A percentile compares a stretch with the other conserved stretches of the same genome.
Conservation (phyloP, 495 filamentous ascomycete species). For the Hypomontagnella submonticulosa region DNA sequence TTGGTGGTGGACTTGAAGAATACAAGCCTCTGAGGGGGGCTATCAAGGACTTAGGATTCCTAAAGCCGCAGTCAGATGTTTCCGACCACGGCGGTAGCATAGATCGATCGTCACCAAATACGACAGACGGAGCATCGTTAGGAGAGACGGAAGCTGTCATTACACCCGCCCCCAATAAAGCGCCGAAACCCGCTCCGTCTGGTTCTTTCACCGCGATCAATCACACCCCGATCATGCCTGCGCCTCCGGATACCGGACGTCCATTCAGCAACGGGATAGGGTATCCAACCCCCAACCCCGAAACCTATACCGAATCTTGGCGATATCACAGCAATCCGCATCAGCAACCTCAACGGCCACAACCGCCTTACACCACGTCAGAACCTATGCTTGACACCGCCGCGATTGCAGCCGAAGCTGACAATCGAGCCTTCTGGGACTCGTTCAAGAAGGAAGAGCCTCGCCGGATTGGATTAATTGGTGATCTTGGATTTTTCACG, state of each 20-base stretch:
- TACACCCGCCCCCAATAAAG: slow-evolving; percentile 41
- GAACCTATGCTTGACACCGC: slow-evolving; percentile 31
- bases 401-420: slow-evolving; percentile 31
- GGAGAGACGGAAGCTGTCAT: slow-evolving; percentile 31
- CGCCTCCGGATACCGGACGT: slow-evolving; percentile 20
- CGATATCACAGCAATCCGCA: slow-evolving; percentile 26
- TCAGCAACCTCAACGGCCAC: slow-evolving; percentile 19
- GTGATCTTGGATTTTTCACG: slow-evolving; percentile 56
- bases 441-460: slow-evolving; percentile 48
- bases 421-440: slow-evolving; percentile 39
- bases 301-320: slow-evolving; percentile 32
- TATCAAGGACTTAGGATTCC: slow-evolving; percentile 57
- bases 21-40: slow-evolving; percentile 62
- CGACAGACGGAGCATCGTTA: slow-evolving; percentile 43
- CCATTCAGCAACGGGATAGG: slow-evolving; percentile 22
- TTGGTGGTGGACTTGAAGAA: slow-evolving; percentile 75
- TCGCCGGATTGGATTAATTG: slow-evolving; percentile 49
- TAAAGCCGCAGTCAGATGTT: slow-evolving; percentile 48
- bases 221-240: slow-evolving; percentile 45
- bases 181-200: slow-evolving; percentile 45
- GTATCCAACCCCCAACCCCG: slow-evolving; percentile 35
- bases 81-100: slow-evolving; percentile 45
- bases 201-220: slow-evolving; percentile 65
- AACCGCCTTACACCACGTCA: slow-evolving; percentile 22
- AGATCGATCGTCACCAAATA: slow-evolving; percentile 46